Evolutionary conservation across 768 basidiomycete genomes (phyloP), one percentile per base, ranked within the genome.

Genomic region (Hypholoma fasciculare): DNA sequence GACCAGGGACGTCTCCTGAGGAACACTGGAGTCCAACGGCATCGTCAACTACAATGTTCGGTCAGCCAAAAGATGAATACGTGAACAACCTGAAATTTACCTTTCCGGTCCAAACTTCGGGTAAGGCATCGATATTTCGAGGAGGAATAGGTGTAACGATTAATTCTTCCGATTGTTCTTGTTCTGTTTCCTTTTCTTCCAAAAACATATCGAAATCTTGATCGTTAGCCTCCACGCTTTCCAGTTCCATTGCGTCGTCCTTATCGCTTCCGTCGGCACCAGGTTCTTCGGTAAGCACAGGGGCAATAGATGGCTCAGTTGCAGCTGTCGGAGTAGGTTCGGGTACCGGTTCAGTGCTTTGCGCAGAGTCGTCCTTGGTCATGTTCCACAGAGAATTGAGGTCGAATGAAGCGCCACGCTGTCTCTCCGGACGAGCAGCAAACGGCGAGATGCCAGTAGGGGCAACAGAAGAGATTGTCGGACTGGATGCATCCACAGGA

Each of bases 121-220:
- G 82, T 20, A 80, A 63, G n/a, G 75, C 76, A 55, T 87, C 82
- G 62, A 90, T 84, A 12, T 70, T 70, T 19, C 58, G 42, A 44
- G 60, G 55, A 19, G 65, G 63, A 17, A 75, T 77, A 58, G 82
- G 78, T 46, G 78, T 76, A 17, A 72, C 76, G 53, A 80, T 80
- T 14, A 77, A 56, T 39, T 62, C 65, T 39, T 71, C 63, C 3
- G 65, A 71, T 14, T 64, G 60, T 1, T 58, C 61, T 16, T 58
- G 66, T 27, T 80, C 76, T 27, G 78, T 71, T 14, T 83, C 82
- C 59, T 87, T 83, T 57, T 89, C 85, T 57, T 85, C 83, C 39
- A 95, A 72, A 66, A 93, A 88, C 86, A 93, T 90, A 63, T 94
- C 92, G 65, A 95, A 93, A 69, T 93, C 92, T 60, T 86, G 83